phyloP scores from a whole-genome alignment of 805 yeast species.

The Tetrapisispora taiwanensis region DNA sequence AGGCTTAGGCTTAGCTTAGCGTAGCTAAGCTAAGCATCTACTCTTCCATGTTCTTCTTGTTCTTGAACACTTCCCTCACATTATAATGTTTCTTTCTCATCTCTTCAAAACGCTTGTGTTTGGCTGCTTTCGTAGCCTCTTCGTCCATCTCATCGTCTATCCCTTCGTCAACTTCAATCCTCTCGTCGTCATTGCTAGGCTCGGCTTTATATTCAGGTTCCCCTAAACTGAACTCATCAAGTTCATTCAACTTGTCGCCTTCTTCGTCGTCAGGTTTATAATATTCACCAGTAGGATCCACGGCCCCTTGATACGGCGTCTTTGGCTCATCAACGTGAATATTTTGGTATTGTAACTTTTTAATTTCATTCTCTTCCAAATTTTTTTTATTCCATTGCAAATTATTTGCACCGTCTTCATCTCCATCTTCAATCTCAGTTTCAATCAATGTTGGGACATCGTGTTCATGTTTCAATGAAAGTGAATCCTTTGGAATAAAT shows the following conservation, averaged over 20 bases:
- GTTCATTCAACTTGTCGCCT: conserved; percentile 30
- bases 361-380: conserved; percentile 45
- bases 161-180: conserved; percentile 33
- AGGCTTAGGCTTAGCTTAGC: too few species aligned
- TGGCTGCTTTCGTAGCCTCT: conserved; percentile 44
- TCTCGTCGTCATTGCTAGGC: conserved; percentile 25
- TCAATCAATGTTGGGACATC: conserved; percentile 11
- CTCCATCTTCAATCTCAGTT: conserved; percentile 12
- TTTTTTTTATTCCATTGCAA: conserved; percentile 83
- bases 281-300: conserved; percentile 71
- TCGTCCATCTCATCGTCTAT: conserved; percentile 31
- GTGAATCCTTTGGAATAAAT: conserved; percentile 25
- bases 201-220: conserved; percentile 39
- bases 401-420: conserved; percentile 35
- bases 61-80: conserved; percentile 35
- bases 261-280: conserved; percentile 57
- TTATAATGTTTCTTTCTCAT: conserved; percentile 75
- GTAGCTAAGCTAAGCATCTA: too few species aligned
- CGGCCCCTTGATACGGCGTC: conserved; percentile 89
- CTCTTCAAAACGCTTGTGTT: conserved; percentile 62
- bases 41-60: too few species aligned
- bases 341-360: conserved; percentile 54
- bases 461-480: conserved; percentile 21
- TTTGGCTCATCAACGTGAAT: conserved; percentile 78
- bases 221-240: conserved; percentile 48